Base-by-base conservation (phyloP, 2,329 filamentous ascomycete genomes). In the Hawksworthiomyces lignivorus region DNA sequence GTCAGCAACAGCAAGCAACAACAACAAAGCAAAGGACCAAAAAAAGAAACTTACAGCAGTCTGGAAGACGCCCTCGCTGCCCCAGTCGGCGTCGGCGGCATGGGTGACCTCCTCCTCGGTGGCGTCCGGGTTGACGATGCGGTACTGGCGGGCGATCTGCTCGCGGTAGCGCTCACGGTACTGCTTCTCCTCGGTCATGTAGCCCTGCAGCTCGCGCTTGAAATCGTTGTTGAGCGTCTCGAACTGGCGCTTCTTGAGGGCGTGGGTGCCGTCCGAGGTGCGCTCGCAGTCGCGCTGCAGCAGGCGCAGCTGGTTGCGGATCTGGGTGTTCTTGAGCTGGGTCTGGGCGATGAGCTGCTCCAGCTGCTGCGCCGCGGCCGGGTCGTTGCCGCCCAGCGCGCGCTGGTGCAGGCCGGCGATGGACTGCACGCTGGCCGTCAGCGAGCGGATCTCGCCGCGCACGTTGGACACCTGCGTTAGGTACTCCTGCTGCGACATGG, bases 111-210 rank as follows among this genome's bases (percentile, higher is more conserved):
- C 82, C 2, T 73, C 67, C 46, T 88, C 83, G 36, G 74, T 75
- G n/a, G 85, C 86, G 33, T 87, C 80, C 39, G 85, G 85, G 59
- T 88, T 87, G 51, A 87, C 84, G 56, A 90, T 88, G 43, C 78
- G 73, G 62, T 86, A 89, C 62, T 92, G 86, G 54, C 86, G 75
- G 45, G 78, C 77, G 57, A 90, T 87, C 61, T 87, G 83, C 49
- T 88, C 82, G 47, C 81, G 75, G 61, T 87, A 87, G 50, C 80
- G 70, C 57, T 77, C 71, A 56, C 77, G 73, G 67, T 87, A 89
- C 34, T 74, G 71, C 45, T 74, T 68, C 69, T 92, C 86, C 57
- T 86, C 80, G 52, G 74, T 67, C 56, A 82, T 72, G 61, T 85
- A 88, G 52, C 75, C 75, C 57, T 80, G 72, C 49, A 89, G 69